Evolutionary conservation across 1,284 basidiomycete species (phyloP).

Genomic region (Chiua sp.): DNA sequence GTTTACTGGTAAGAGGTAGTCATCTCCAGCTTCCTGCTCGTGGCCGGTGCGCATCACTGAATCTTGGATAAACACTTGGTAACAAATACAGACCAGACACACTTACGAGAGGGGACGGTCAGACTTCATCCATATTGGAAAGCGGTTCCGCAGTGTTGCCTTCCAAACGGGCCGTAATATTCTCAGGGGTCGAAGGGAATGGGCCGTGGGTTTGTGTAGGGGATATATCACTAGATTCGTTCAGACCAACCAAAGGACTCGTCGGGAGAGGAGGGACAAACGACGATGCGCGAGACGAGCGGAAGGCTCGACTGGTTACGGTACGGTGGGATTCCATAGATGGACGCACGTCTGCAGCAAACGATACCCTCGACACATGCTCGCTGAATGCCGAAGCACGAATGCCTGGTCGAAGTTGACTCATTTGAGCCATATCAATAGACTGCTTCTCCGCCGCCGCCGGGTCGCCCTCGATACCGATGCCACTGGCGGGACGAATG

Average conservation of each 20-base stretch:
- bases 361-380: slow-evolving; percentile 68
- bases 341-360: slow-evolving; percentile 71
- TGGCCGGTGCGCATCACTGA: slow-evolving; percentile 69
- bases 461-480: slow-evolving; percentile 49
- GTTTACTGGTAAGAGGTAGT: slow-evolving; percentile 45
- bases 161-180: slow-evolving; percentile 56
- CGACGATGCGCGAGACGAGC: slow-evolving; percentile 50
- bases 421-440: slow-evolving; percentile 52
- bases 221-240: slow-evolving; percentile 51
- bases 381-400: slow-evolving; percentile 50
- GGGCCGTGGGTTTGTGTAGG: slow-evolving; percentile 77
- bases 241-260: slow-evolving; percentile 23
- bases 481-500: slow-evolving; percentile 56
- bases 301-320: slow-evolving; percentile 55
- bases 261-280: slow-evolving; percentile 60
- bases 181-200: slow-evolving; percentile 65
- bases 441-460: slow-evolving; percentile 39
- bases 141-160: slow-evolving; percentile 17
- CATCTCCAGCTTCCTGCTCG: slow-evolving; percentile 39
- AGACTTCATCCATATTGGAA: slow-evolving; percentile 56
- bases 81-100: background rate
- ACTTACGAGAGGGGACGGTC: slow-evolving; percentile 69
- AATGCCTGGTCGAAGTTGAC: slow-evolving; percentile 56
- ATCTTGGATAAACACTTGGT: slow-evolving; percentile 9
- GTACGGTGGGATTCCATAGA: slow-evolving; percentile 61